These are phyloP conservation scores for Bryum argenteum DNA, from an alignment of 225 moss, liverwort and hornwort genomes.

Conservation along the genomic window DNA sequence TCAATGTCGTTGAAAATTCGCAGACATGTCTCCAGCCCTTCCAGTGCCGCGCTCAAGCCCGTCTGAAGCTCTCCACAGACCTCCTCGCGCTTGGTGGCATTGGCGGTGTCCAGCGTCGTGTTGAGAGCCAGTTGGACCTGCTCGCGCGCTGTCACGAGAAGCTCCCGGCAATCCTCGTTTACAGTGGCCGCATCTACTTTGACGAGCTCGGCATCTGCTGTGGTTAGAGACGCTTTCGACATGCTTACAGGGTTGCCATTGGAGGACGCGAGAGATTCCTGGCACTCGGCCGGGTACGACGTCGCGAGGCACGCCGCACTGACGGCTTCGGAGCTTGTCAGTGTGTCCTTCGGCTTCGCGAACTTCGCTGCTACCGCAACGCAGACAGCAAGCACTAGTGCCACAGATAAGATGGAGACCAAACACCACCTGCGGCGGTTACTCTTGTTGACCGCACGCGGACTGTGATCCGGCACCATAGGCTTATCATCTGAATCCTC, in stretches of 20 bases:
- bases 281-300: constrained; percentile 32
- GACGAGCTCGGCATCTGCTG: neutral
- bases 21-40: constrained; percentile 26
- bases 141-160: constrained; percentile 12
- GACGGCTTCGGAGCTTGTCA: neutral
- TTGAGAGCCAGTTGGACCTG: constrained; percentile 6
- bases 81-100: neutral
- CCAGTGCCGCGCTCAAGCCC: constrained; percentile 29
- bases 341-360: neutral
- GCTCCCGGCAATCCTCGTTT: constrained; percentile 2
- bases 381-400: constrained; percentile 5
- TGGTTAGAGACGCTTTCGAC: constrained; percentile 1
- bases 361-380: constrained; percentile 14
- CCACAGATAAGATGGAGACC: neutral
- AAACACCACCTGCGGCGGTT: constrained; percentile 21
- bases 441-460: neutral
- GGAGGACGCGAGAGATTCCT: constrained; percentile 2
- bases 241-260: constrained; percentile 1
- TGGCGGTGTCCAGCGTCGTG: neutral
- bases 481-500: constrained; percentile 22
- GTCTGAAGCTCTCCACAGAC: constrained; percentile 19
- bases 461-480: constrained; percentile 11
- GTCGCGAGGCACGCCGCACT: constrained; percentile 23
- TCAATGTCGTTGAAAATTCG: constrained; percentile 6
- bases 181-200: neutral